Base-by-base conservation (phyloP, 495 filamentous ascomycete genomes). In the Talaromyces nanjingensis region DNA sequence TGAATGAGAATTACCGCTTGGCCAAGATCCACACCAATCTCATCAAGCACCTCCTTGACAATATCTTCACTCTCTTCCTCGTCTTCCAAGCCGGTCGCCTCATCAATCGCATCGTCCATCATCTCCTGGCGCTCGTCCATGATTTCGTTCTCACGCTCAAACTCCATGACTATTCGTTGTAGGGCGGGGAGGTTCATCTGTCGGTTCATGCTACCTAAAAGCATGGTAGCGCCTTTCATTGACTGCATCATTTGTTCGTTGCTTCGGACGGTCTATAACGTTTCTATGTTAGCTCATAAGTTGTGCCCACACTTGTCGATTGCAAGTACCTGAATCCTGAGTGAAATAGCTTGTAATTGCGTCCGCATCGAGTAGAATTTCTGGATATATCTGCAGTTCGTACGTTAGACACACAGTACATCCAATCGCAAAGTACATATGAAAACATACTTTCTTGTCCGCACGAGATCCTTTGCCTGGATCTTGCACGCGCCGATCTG, bases 191-290 rank as follows among this genome's bases (percentile, higher is more conserved):
- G 85, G 72, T 98, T 98, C 94, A 98, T 98, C 59, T 89, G 89
- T 47, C 89, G 83, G 74, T 98, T 98, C 96, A 98, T 98, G 73
- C 87, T 93, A 11, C 92, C 91, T 14, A 98, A 82, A 2, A 97
- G 85, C 71, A 87, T 84, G 0, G 96, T 98, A 4, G 94, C 96
- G 59, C 96, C 94, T 72, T 97, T 98, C 94, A 98, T 98, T 5
- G 92, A 93, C 73, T 96, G 91, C 92, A 97, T 96, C 94, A 98
- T 98, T 76, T 97, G 92, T 73, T 98, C 94, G 76, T 98, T 98
- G 69, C 92, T 96, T 56, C 96, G 87, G 42, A 97, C 92, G 37
- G 94, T 98, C 88, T 96, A 65, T 24, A 37, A n/a, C 33, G 11
- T 20, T 65, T 60, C 57, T 47, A 31, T 60, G 55, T 14, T 67